Percentiles rank a stretch among this genome's conserved stretches.
Conservation (phyloP, 495 filamentous ascomycete genomes). For the Monascus purpureus region DNA sequence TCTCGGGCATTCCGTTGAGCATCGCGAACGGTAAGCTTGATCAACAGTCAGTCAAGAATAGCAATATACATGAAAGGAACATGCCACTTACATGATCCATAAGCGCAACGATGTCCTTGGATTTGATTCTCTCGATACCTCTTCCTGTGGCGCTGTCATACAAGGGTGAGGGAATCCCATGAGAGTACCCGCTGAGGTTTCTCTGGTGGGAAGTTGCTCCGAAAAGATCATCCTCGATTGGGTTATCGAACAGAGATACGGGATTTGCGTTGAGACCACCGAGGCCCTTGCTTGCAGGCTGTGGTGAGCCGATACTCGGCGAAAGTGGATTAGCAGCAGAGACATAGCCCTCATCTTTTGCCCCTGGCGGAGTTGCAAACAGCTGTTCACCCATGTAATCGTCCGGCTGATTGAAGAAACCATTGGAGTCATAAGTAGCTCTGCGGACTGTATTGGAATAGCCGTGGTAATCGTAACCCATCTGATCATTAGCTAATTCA, state of each 20-base stretch:
- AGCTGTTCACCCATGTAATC: slow-evolving; percentile 19
- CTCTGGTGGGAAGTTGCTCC: slow-evolving; percentile 42
- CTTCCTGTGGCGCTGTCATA: slow-evolving; percentile 84
- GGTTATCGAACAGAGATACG: slow-evolving; percentile 43
- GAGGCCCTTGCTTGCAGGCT: slow-evolving; percentile 44
- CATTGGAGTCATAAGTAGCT: slow-evolving; percentile 23
- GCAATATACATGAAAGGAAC: background rate
- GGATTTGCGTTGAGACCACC: slow-evolving; percentile 42
- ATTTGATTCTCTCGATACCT: slow-evolving; percentile 86
- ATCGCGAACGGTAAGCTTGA: slow-evolving; percentile 83
- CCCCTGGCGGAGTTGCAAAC: slow-evolving; percentile 29
- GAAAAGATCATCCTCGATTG: slow-evolving; percentile 45
- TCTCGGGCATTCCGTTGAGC: slow-evolving; percentile 93
- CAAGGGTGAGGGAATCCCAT: slow-evolving; percentile 60
- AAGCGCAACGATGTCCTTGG: slow-evolving; percentile 89
- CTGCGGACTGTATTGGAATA: slow-evolving; percentile 24
- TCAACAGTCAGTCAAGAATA: slow-evolving; percentile 18
- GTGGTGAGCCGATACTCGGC: slow-evolving; percentile 43
- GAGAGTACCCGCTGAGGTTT: slow-evolving; percentile 78
- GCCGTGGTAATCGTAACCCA: slow-evolving; percentile 16
- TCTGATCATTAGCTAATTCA: slow-evolving; percentile 22
- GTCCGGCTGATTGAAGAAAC: slow-evolving; percentile 15
- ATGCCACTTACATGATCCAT: slow-evolving; percentile 75
- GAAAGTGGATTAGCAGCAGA: slow-evolving; percentile 63
- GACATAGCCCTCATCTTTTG: slow-evolving; percentile 81